phyloP scores from a whole-genome alignment of 129 eudicot species.

The Escallonia rubra region DNA sequence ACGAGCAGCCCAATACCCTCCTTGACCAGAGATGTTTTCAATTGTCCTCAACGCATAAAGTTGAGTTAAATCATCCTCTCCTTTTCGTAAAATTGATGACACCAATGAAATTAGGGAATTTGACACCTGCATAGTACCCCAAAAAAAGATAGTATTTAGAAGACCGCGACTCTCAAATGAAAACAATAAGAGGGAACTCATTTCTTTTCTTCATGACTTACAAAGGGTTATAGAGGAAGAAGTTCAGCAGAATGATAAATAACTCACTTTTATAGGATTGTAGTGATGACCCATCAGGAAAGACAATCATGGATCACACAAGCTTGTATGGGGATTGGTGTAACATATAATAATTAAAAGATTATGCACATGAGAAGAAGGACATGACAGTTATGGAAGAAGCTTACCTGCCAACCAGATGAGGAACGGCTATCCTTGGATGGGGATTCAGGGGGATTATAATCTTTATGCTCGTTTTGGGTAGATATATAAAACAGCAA shows the following conservation, averaged over 20 bases:
- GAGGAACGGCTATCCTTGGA: slow-evolving; percentile 61
- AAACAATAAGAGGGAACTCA: too few species aligned
- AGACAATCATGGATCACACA: not conserved
- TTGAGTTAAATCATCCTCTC: slow-evolving; percentile 91
- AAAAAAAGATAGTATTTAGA: not conserved
- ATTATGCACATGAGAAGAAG: not conserved
- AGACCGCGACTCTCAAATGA: too few species aligned
- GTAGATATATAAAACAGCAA: slow-evolving; percentile 91
- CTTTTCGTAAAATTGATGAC: slow-evolving; percentile 74
- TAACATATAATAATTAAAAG: slow-evolving; percentile 5
- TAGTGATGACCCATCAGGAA: not conserved
- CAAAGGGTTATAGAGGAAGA: not conserved
- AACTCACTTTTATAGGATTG: not conserved
- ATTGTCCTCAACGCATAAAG: slow-evolving; percentile 91
- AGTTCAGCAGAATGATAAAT: not conserved
- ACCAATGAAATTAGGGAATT: slow-evolving; percentile 65
- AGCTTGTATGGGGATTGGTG: not conserved
- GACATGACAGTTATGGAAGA: slow-evolving; percentile 8
- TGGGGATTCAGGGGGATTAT: slow-evolving; percentile 62
- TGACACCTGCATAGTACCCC: slow-evolving; percentile 56
- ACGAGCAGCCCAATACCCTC: slow-evolving; percentile 89
- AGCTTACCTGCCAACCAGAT: slow-evolving; percentile 94
- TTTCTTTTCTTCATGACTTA: too few species aligned
- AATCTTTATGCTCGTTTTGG: slow-evolving; percentile 65
- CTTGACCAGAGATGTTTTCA: slow-evolving; percentile 93